Conservation (phyloP, 179 eudicot genomes). For the Nepenthes alata region DNA sequence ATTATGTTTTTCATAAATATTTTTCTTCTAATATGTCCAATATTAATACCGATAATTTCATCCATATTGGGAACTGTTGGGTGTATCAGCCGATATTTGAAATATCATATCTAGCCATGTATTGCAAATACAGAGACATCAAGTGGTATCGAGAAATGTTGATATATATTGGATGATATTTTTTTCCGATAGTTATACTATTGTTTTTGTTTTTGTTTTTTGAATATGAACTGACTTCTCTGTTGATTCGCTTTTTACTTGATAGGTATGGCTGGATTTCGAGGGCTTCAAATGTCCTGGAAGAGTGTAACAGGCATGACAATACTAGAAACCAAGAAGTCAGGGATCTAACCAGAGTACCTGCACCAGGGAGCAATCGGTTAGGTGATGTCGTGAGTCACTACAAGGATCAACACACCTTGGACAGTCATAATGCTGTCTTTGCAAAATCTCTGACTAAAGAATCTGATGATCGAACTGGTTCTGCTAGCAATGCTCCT, state of each 20-base stretch:
- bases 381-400: constrained; percentile 17
- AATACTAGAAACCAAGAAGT: constrained; percentile 13
- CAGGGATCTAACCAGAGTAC: constrained; percentile 14
- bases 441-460: constrained; percentile 14
- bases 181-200: background rate
- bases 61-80: no score
- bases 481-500: constrained; percentile 8
- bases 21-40: no score
- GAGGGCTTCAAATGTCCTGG: constrained; percentile 20
- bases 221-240: no score
- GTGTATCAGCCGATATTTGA: no score
- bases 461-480: constrained; percentile 13
- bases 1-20: no score
- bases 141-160: no score
- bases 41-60: no score
- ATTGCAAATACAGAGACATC: no score
- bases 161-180: background rate
- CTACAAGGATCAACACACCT: constrained; percentile 19
- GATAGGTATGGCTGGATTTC: constrained; percentile 86
- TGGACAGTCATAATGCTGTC: constrained; percentile 11
- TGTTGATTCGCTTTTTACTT: background rate
- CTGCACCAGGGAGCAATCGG: constrained; percentile 9
- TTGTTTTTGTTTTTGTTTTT: constrained; percentile 3
- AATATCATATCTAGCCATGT: no score
- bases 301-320: constrained; percentile 10